Conservation (phyloP, 257 asterid species). For the Solanum chiquidenum region DNA sequence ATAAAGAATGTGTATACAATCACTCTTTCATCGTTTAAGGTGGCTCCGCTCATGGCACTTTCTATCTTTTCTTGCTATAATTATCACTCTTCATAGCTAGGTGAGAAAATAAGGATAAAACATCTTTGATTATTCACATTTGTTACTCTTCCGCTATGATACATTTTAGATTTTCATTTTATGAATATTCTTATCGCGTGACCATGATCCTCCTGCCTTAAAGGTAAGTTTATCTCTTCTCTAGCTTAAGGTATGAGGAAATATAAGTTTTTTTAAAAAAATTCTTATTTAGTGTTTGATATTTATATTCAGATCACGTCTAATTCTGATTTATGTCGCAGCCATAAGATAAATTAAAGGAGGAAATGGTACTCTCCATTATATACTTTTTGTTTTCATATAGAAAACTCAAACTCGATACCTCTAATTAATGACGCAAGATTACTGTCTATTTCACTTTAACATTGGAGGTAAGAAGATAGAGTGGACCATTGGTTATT, state of each 20-base stretch:
- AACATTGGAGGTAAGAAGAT: not conserved
- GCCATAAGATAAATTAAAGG: not conserved
- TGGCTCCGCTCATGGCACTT: too few species aligned
- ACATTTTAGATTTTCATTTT: too few species aligned
- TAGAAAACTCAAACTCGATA: too few species aligned
- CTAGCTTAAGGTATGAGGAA: too few species aligned
- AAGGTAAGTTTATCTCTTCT: too few species aligned
- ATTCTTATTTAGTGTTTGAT: fast-evolving
- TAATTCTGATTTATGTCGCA: too few species aligned
- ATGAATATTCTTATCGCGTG: not conserved
- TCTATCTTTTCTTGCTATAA: not conserved
- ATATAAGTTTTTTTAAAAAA: too few species aligned
- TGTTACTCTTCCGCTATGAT: not conserved
- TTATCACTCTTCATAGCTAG: not conserved
- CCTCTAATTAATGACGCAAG: too few species aligned
- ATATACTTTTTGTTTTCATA: too few species aligned
- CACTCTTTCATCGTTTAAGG: too few species aligned
- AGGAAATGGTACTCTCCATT: not conserved
- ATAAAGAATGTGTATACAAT: too few species aligned
- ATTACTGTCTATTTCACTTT: not conserved
- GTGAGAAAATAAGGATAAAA: not conserved
- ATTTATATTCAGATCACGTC: too few species aligned
- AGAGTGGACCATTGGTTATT: not conserved
- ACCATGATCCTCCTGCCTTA: not conserved
- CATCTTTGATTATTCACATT: not conserved